Evolutionary conservation across 768 basidiomycete genomes (phyloP).

Genomic region (Paxillus involutus): DNA sequence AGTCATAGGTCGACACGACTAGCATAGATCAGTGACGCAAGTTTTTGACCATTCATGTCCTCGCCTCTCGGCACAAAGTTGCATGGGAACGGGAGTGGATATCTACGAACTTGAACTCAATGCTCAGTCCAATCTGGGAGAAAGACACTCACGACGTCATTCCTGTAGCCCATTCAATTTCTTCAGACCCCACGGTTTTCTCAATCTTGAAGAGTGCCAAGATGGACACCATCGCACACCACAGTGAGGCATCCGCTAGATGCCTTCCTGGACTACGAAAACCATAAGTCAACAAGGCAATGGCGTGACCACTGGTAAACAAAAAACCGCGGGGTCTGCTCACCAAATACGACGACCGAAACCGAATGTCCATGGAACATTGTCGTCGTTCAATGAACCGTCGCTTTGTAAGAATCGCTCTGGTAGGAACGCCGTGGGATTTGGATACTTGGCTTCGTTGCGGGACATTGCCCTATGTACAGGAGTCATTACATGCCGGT

Average conservation of each 20-base stretch:
- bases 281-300: neutral
- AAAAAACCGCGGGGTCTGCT: neutral
- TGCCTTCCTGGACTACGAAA: slow-evolving; percentile 18
- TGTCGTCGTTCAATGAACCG: no score
- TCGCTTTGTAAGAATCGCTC: no score
- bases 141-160: slow-evolving; percentile 3
- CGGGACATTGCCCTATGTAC: no score
- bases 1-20: slow-evolving; percentile 3
- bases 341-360: slow-evolving; percentile 17
- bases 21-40: slow-evolving; percentile 11
- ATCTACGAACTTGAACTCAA: neutral
- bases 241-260: slow-evolving; percentile 20
- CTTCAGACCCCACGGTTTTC: slow-evolving; percentile 11
- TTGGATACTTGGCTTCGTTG: no score
- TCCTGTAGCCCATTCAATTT: slow-evolving; percentile 19
- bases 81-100: slow-evolving; percentile 19
- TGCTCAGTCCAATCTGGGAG: neutral
- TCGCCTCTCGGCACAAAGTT: slow-evolving; percentile 14
- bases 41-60: slow-evolving; percentile 12
- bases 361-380: no score
- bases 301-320: no score
- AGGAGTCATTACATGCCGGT: no score
- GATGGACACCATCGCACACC: slow-evolving; percentile 22
- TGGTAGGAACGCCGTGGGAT: no score
- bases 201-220: slow-evolving; percentile 17